A percentile compares a stretch with the other conserved stretches of the same genome.
phyloP scores from a whole-genome alignment of 106 monocot genomes.

The Xerophyta viscosa region DNA sequence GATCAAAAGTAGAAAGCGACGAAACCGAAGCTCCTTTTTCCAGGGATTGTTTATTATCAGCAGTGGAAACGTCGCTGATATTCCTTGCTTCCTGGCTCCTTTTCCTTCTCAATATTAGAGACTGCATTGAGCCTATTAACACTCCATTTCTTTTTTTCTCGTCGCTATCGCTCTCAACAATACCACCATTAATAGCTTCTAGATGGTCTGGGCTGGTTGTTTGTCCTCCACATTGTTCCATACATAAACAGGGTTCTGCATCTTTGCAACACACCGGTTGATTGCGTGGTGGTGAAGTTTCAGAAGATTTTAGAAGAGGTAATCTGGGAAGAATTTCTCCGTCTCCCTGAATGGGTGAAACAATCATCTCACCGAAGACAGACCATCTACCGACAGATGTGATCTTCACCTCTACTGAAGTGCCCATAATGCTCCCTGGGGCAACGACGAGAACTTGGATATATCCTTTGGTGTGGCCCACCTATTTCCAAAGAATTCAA shows the following conservation, averaged over 20 bases:
- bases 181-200: background rate
- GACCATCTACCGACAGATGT: slow-evolving; percentile 90
- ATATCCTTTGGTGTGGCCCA: slow-evolving; percentile 96
- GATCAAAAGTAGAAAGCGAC: slow-evolving; percentile 29
- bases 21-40: background rate
- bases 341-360: slow-evolving; percentile 6
- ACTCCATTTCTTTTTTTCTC: background rate
- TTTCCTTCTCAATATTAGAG: slow-evolving; percentile 35
- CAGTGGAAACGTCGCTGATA: slow-evolving; percentile 1
- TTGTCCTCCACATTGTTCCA: slow-evolving; percentile 6
- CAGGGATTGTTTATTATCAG: background rate
- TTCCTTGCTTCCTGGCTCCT: slow-evolving; percentile 8
- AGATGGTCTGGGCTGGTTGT: background rate
- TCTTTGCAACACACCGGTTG: slow-evolving; percentile 38
- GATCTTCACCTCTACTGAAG: slow-evolving; percentile 57
- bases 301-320: background rate
- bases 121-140: slow-evolving; percentile 21
- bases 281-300: slow-evolving; percentile 8
- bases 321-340: background rate
- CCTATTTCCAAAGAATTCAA: slow-evolving; percentile 24
- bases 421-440: slow-evolving; percentile 71
- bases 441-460: slow-evolving; percentile 87
- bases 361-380: slow-evolving; percentile 83
- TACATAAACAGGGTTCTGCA: slow-evolving; percentile 9
- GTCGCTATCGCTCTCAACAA: background rate